These are phyloP conservation scores for Diplosphaera chodatii DNA, from an alignment of 139 green algal species.

Conservation along the genomic window DNA sequence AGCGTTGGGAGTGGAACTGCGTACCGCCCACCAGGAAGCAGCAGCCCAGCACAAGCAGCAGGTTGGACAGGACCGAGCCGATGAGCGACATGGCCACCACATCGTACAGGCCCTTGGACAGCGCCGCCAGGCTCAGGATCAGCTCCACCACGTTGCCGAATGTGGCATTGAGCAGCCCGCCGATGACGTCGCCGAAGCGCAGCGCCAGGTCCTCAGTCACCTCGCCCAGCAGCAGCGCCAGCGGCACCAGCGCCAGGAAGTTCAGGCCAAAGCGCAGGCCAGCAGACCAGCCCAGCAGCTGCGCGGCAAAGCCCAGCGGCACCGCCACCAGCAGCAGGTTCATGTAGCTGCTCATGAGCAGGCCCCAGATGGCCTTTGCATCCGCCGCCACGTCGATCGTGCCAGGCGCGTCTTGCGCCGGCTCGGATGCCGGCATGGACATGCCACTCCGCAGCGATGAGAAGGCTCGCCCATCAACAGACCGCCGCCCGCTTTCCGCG, in stretches of 20 bases:
- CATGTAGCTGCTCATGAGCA: slow-evolving; percentile 44
- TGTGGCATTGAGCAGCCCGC: slow-evolving; percentile 70
- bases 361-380: slow-evolving; percentile 19
- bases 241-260: slow-evolving; percentile 68
- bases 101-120: slow-evolving; percentile 55
- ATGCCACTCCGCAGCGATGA: too few species aligned
- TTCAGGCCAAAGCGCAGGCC: slow-evolving; percentile 47
- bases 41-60: slow-evolving; percentile 80
- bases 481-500: too few species aligned
- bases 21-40: slow-evolving; percentile 79
- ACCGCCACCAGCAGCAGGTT: slow-evolving; percentile 65
- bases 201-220: slow-evolving; percentile 79
- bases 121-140: slow-evolving; percentile 74
- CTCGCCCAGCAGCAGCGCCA: slow-evolving; percentile 81
- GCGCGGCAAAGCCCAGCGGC: slow-evolving; percentile 48
- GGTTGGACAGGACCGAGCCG: slow-evolving; percentile 78
- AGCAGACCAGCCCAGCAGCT: slow-evolving; percentile 25
- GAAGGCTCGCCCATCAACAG: too few species aligned
- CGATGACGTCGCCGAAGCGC: slow-evolving; percentile 54
- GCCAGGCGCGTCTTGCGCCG: too few species aligned
- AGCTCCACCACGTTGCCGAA: slow-evolving; percentile 93
- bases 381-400: too few species aligned
- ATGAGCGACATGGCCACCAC: slow-evolving; percentile 72
- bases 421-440: too few species aligned
- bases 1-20: slow-evolving; percentile 58